Conservation (phyloP, 352 stramenopile genomes). For the Aphanomyces invadans region DNA sequence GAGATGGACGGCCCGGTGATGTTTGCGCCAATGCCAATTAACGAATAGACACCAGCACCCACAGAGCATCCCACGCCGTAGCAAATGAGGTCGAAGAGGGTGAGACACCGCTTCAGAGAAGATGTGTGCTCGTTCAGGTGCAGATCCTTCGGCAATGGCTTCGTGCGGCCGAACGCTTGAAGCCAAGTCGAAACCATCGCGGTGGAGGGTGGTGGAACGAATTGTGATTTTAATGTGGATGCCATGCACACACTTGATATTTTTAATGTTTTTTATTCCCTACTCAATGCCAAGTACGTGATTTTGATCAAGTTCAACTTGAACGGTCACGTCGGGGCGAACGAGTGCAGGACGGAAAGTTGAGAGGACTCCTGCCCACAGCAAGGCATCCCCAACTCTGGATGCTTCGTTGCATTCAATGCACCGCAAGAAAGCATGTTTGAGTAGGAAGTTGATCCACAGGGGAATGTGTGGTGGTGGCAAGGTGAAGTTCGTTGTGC, state of each 20-base stretch:
- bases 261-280: too few relatives aligned
- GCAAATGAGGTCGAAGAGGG: slow-evolving; percentile 64
- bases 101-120: slow-evolving; percentile 57
- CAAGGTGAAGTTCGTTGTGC: too few relatives aligned
- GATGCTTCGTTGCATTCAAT: too few relatives aligned
- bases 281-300: too few relatives aligned
- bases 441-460: too few relatives aligned
- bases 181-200: slow-evolving; percentile 26
- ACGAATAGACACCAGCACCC: slow-evolving; percentile 88
- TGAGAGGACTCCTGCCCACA: too few relatives aligned
- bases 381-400: too few relatives aligned
- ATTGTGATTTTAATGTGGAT: not conserved
- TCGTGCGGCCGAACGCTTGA: slow-evolving; percentile 48
- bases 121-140: slow-evolving; percentile 26
- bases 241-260: too few relatives aligned
- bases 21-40: slow-evolving; percentile 78
- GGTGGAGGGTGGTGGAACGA: not conserved
- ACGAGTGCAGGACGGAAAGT: too few relatives aligned
- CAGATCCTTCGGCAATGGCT: slow-evolving; percentile 56
- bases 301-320: not conserved
- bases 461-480: too few relatives aligned
- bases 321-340: too few relatives aligned
- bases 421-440: too few relatives aligned
- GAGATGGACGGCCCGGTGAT: slow-evolving; percentile 82
- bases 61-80: slow-evolving; percentile 89